Evolutionary conservation across 2,329 filamentous ascomycete genomes (phyloP), one percentile per base, ranked within the genome.

Genomic region (Xylaria sp.): DNA sequence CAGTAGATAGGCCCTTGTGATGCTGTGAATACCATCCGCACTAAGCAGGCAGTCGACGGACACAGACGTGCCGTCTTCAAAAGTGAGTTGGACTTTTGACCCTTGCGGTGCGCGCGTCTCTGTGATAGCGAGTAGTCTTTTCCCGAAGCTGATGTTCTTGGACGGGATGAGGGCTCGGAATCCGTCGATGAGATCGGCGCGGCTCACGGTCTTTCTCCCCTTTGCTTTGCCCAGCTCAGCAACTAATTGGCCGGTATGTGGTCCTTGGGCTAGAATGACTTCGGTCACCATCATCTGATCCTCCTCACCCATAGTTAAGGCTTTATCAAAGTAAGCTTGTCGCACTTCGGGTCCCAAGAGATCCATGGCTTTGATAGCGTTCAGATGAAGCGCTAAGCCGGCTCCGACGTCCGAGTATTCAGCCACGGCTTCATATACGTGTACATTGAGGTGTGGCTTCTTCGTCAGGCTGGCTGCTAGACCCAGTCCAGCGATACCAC

Each of bases 341-440:
- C 69, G 62, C 9, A 80, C 73, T 61, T 81, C 76, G 20, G 78
- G 77, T 0, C 78, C 78, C 46, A 83, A 76, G 2, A 81, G 76
- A 0, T 70, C 50, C 75, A 82, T 78, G 13, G 80, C 78, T 41
- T 74, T 73, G 66, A 80, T 77, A 10, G 76, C 81, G 69, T 83
- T 83, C 7, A 71, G 69, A 54, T 81, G 79, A n/a, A 83, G 72
- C 1, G 80, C 81, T 13, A 83, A 74, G 5, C 80, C 81, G 3
- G 81, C 80, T 12, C 82, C 81, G 41, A 81, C 73, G 59, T 82
- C 76, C 73, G 65, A 72, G 73, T 78, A 81, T 72, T 64, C 70
- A 55, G 61, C 67, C 23, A 73, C 79, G 1, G 78, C 71, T 61
- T 83, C 81, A 71, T 81, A 83, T 20, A 83, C 77, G 41, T 78